Evolutionary conservation across 1,284 basidiomycete species (phyloP).

Genomic region (Rhodotorula sp.): DNA sequence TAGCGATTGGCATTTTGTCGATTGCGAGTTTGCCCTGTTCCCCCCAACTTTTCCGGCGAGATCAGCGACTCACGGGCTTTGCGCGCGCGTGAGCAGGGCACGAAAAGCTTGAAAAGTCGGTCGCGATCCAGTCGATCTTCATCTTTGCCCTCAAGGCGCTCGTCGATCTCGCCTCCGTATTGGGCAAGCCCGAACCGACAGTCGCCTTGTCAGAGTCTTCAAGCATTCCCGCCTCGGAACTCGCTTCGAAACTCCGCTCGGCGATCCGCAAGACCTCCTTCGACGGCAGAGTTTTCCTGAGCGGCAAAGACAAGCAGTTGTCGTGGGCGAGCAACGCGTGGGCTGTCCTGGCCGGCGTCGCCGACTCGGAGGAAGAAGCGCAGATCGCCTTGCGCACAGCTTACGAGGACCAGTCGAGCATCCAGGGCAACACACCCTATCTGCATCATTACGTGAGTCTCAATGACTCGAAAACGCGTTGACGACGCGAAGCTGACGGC

Average conservation of each 20-base stretch:
- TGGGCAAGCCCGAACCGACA: slow-evolving; percentile 9
- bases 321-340: slow-evolving; percentile 44
- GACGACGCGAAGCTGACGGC: neutral
- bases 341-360: slow-evolving; percentile 41
- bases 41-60: too few relatives aligned
- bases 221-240: neutral
- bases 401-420: slow-evolving; percentile 15
- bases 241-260: neutral
- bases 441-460: slow-evolving; percentile 39
- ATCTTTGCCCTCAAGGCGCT: slow-evolving; percentile 32
- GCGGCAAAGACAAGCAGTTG: slow-evolving; percentile 34
- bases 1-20: slow-evolving; percentile 41
- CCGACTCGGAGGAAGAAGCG: slow-evolving; percentile 27
- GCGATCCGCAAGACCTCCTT: slow-evolving; percentile 12
- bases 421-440: slow-evolving; percentile 39
- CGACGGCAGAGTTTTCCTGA: slow-evolving; percentile 30
- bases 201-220: neutral
- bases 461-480: too few relatives aligned
- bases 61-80: neutral
- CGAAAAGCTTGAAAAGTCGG: slow-evolving; percentile 35
- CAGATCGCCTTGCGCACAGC: slow-evolving; percentile 27
- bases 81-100: slow-evolving; percentile 20
- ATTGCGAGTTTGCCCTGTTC: slow-evolving; percentile 24
- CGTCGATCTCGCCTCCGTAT: slow-evolving; percentile 12
- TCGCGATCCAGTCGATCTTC: slow-evolving; percentile 38